phyloP scores from a whole-genome alignment of 73 alveolate genomes.

The Paramecium sonneborni region DNA sequence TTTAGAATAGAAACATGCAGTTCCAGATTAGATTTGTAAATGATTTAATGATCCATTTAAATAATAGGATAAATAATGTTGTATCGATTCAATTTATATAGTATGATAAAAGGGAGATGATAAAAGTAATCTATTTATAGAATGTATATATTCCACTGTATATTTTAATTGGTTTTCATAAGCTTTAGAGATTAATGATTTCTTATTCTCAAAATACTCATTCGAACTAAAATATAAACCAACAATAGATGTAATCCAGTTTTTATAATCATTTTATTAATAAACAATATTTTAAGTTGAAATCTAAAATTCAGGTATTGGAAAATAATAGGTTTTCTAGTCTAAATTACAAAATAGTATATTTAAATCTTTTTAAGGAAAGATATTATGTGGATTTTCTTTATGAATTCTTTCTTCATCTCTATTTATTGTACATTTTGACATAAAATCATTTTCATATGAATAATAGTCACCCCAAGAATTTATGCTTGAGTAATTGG shows the following conservation, averaged over 20 bases:
- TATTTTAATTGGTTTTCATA: conserved; percentile 11
- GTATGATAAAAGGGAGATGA: not conserved
- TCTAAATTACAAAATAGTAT: not conserved
- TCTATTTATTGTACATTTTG: not conserved
- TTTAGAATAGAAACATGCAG: not conserved
- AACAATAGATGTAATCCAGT: not conserved
- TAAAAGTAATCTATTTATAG: not conserved
- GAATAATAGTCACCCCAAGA: not conserved
- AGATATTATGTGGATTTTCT: not conserved
- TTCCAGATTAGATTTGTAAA: not conserved
- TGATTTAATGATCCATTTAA: conserved; percentile 2
- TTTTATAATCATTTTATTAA: not conserved
- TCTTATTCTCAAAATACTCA: conserved; percentile 25
- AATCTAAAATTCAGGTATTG: not conserved
- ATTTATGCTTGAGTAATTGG: not conserved
- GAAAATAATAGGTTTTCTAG: not conserved
- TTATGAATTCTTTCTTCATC: not conserved
- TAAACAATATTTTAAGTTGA: not conserved
- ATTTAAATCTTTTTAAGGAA: not conserved
- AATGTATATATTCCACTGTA: not conserved
- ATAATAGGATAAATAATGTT: not conserved
- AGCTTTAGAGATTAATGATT: not conserved
- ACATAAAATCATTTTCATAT: not conserved
- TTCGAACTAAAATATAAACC: not conserved
- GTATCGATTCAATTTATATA: not conserved